Evolutionary conservation across 23 red algal genomes (phyloP), one percentile per base, ranked within the genome.

Genomic region (Pyropia haitanensis): DNA sequence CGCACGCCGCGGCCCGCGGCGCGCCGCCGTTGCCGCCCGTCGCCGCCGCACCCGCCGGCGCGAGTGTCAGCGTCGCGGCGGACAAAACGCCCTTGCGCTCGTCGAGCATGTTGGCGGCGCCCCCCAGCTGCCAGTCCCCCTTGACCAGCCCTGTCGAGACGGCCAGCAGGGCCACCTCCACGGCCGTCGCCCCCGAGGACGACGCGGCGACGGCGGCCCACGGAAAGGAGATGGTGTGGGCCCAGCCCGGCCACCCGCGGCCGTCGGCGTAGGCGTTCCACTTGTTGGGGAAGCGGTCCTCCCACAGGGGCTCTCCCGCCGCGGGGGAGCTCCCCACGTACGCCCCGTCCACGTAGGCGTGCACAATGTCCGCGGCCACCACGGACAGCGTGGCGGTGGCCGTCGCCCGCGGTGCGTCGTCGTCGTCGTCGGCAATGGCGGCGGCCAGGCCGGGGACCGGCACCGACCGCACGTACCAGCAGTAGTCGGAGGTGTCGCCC

Each of bases 91-190:
- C 91, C 65, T 96, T 96, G 20, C 64, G 56, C 67, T 96, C 91
- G 24, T 70, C 70, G 15, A 76, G 51, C 91, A 96, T 96, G 63
- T 88, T 88, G 22, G 54, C 25, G 18, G 18, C 30, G 6, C 56
- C 49, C 9, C 62, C 70, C 1, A 96, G 73, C 77, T 96, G 91
- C 91, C 91, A 96, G 63, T 96, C 91, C 33, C 82, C 83, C 70
- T 96, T 96, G 21, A 96, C 85, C 65, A 96, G 71, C 5, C 91
- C 91, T 7, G 88, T 64, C 17, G 78, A 75, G 58, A 67, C 56
- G 25, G 29, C 55, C 49, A 96, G 51, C 2, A 96, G 55, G 53
- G 61, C 56, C 0, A 88, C 20, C 67, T 96, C 61, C 14, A 83
- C 32, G n/a, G n/a, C n/a, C 26, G 18, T 10, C 17, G 65, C 49